phyloP scores from a whole-genome alignment of 2,329 filamentous ascomycete genomes.

The Neofusicoccum laricinum region DNA sequence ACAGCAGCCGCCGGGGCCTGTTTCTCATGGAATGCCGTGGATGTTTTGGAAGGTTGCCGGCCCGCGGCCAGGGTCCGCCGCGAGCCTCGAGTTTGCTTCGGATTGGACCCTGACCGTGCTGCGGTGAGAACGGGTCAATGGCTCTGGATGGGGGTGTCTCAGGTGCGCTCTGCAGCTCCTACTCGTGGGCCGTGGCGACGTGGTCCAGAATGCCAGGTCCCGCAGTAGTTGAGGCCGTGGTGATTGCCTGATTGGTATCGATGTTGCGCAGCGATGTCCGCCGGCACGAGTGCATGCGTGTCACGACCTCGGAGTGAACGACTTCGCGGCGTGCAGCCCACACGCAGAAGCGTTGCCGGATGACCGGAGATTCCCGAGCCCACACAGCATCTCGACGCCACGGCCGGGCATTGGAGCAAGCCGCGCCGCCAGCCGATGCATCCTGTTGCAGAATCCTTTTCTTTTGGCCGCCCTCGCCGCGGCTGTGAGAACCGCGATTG shows the following conservation, averaged over 20 bases:
- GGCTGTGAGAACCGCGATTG: not conserved
- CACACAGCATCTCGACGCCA: not conserved
- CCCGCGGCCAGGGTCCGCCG: not conserved
- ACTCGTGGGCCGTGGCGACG: not conserved
- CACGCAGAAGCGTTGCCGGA: not conserved
- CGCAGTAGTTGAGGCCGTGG: not conserved
- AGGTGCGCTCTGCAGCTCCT: not conserved
- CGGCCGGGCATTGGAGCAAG: not conserved
- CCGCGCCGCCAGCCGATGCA: not conserved
- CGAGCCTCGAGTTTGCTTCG: not conserved
- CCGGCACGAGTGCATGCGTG: not conserved
- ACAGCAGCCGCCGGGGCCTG: not conserved
- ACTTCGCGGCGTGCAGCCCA: not conserved
- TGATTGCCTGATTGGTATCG: not conserved
- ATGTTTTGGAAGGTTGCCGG: not conserved
- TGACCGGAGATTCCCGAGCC: not conserved
- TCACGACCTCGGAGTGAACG: not conserved
- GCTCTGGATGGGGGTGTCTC: not conserved
- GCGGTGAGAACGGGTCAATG: not conserved
- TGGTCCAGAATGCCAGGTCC: conserved; percentile 7
- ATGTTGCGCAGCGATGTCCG: not conserved
- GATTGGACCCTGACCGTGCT: not conserved
- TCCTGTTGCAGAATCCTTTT: not conserved
- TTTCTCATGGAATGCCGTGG: not conserved
- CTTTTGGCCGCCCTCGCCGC: not conserved